Evolutionary conservation across 2,329 filamentous ascomycete genomes (phyloP).

Genomic region (Calonectria pteridis): DNA sequence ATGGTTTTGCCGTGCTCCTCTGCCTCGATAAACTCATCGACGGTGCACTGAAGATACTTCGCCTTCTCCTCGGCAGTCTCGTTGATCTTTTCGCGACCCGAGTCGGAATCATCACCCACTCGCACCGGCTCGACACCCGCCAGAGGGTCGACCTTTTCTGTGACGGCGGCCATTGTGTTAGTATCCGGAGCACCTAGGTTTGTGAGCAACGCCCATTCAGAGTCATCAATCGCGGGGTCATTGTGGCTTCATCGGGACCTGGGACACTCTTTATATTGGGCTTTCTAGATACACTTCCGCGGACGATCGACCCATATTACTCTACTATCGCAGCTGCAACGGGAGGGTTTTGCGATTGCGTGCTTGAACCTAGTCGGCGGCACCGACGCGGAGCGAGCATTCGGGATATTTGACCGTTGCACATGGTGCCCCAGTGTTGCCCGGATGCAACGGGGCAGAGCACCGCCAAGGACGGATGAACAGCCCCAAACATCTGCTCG

Average conservation of each 20-base stretch:
- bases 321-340: not conserved
- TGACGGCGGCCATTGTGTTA: not conserved
- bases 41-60: not conserved
- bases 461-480: not conserved
- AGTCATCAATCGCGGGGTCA: not conserved
- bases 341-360: not conserved
- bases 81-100: not conserved
- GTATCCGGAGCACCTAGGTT: not conserved
- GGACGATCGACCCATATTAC: not conserved
- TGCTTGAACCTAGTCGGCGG: conserved; percentile 13
- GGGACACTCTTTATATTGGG: not conserved
- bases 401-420: not conserved
- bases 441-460: not conserved
- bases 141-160: not conserved
- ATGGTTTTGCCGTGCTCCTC: not conserved
- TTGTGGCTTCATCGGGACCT: not conserved
- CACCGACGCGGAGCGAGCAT: not conserved
- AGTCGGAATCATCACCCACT: conserved; percentile 3
- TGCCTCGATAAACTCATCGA: not conserved
- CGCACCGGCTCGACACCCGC: not conserved
- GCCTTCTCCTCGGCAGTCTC: conserved; percentile 2
- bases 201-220: not conserved
- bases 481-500: not conserved
- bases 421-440: conserved; percentile 7
- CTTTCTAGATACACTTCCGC: not conserved